Evolutionary conservation across 768 basidiomycete genomes (phyloP).

Genomic region (Agaricus bisporus): DNA sequence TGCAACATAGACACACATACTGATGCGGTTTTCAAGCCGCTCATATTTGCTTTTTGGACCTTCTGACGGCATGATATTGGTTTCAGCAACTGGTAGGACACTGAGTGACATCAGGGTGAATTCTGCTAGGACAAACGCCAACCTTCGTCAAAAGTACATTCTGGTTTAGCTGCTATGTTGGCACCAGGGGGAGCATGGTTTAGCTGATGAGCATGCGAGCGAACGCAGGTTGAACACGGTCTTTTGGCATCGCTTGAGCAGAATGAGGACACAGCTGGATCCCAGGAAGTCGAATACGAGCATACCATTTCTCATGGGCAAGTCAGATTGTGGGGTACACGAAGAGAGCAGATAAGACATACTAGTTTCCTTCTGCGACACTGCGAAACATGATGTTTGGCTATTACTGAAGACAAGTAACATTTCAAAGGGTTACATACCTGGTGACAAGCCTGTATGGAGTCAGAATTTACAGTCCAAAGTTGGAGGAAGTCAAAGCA

Average conservation of each 20-base stretch:
- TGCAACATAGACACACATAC: conserved; percentile 31
- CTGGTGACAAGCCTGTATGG: conserved; percentile 47
- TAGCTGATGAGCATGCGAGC: conserved; percentile 66
- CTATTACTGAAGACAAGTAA: conserved; percentile 13
- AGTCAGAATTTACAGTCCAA: background rate
- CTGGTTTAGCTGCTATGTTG: conserved; percentile 47
- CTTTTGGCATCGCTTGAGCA: conserved; percentile 60
- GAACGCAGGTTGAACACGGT: conserved; percentile 72
- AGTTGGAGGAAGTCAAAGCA: background rate
- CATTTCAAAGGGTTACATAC: conserved; percentile 22
- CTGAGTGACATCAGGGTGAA: background rate
- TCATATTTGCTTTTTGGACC: conserved; percentile 58
- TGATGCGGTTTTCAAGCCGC: conserved; percentile 60
- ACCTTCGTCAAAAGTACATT: conserved; percentile 73
- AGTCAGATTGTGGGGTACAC: conserved; percentile 7
- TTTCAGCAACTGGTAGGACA: conserved; percentile 32
- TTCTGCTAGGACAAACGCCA: conserved; percentile 2
- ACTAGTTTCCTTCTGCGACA: conserved; percentile 74
- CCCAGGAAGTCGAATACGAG: background rate
- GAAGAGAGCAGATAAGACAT: conserved; percentile 19
- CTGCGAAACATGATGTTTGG: conserved; percentile 25
- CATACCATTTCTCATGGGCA: conserved; percentile 54
- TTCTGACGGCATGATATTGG: conserved; percentile 30
- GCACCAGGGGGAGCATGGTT: conserved; percentile 56
- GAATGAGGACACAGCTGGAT: background rate